Evolutionary conservation across 176 grass and related monocot species (phyloP).

Genomic region (Carex cristatella): DNA sequence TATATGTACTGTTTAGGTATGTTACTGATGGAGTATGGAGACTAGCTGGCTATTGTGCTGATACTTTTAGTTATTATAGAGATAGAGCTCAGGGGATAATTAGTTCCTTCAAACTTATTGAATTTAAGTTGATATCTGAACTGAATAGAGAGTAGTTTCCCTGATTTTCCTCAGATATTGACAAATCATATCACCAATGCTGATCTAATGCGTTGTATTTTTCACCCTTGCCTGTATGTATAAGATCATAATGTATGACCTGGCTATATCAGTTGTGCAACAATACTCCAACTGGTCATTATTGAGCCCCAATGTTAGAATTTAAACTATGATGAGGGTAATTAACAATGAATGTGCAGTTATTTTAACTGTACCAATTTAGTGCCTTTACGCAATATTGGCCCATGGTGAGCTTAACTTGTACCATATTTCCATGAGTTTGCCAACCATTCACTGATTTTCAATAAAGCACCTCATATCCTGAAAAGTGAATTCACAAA

Average conservation of each 20-base stretch:
- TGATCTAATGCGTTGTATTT: not conserved
- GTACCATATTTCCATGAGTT: not conserved
- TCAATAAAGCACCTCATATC: not conserved
- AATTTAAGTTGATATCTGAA: not conserved
- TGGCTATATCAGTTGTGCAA: not conserved
- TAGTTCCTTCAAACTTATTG: not conserved
- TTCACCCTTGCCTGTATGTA: not conserved
- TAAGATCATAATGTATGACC: not conserved
- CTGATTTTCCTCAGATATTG: not conserved
- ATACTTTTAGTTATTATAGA: not conserved
- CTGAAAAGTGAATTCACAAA: not conserved
- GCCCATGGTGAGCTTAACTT: not conserved
- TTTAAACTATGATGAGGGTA: not conserved
- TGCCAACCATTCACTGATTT: not conserved
- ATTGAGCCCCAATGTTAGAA: not conserved
- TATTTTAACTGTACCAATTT: not conserved
- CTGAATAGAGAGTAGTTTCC: not conserved
- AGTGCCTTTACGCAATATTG: not conserved
- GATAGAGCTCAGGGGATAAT: not conserved
- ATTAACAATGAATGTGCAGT: not conserved
- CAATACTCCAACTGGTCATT: not conserved
- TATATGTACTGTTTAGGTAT: not conserved
- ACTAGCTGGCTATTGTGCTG: not conserved
- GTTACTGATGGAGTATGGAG: not conserved
- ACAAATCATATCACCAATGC: not conserved